Evolutionary conservation across 106 monocot genomes (phyloP).

Genomic region (Acorus calamus): DNA sequence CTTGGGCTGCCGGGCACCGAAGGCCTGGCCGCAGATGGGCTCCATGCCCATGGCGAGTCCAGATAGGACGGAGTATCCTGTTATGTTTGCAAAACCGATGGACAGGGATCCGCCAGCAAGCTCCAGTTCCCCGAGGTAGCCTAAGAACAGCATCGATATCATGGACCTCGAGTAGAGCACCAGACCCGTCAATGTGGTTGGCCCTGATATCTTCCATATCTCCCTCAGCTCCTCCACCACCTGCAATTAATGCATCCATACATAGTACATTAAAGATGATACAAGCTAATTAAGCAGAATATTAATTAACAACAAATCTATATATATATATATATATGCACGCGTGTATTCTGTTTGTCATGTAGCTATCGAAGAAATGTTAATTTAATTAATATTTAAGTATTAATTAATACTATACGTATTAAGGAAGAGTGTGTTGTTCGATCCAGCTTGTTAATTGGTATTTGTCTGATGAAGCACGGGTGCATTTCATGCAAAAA

Average conservation of each 20-base stretch:
- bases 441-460: too few relatives aligned
- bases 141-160: conserved; percentile 94
- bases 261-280: not conserved
- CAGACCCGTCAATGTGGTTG: conserved; percentile 69
- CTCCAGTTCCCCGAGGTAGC: conserved; percentile 69
- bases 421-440: too few relatives aligned
- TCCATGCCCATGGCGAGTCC: conserved; percentile 97
- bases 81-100: conserved; percentile 94
- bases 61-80: conserved; percentile 89
- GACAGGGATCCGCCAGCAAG: conserved; percentile 83
- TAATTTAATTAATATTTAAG: too few relatives aligned
- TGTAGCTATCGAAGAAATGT: too few relatives aligned
- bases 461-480: too few relatives aligned
- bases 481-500: too few relatives aligned
- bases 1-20: conserved; percentile 62
- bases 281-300: too few relatives aligned
- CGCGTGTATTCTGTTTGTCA: too few relatives aligned
- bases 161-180: conserved; percentile 82
- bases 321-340: too few relatives aligned
- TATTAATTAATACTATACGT: too few relatives aligned
- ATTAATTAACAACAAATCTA: too few relatives aligned
- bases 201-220: conserved; percentile 54
- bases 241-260: conserved; percentile 17
- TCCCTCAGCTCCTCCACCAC: conserved; percentile 57
- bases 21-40: conserved; percentile 95